phyloP scores from a whole-genome alignment of 768 basidiomycete genomes.

The Kwoniella dejecticola region DNA sequence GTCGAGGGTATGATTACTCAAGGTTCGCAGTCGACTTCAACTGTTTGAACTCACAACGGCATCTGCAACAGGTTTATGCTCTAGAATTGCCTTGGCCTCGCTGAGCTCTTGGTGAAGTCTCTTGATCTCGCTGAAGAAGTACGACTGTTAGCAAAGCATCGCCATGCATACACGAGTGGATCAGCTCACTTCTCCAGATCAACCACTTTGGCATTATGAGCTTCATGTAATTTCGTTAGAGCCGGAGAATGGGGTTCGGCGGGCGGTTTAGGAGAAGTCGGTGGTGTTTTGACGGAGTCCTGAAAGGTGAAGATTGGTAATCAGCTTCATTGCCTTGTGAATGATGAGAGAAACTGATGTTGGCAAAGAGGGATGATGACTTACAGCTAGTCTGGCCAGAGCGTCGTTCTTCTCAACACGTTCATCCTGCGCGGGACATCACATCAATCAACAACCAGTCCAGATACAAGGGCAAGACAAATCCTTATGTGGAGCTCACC shows the following conservation, averaged over 20 bases:
- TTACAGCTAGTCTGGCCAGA: constrained; percentile 22
- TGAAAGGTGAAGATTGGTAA: not conserved
- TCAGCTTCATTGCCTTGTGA: not conserved
- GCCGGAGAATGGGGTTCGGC: constrained; percentile 8
- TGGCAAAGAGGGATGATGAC: not conserved
- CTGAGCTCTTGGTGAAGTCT: constrained; percentile 23
- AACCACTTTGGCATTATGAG: constrained; percentile 44
- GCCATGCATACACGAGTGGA: not conserved
- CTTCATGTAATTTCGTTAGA: constrained; percentile 38
- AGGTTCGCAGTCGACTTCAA: too few species aligned
- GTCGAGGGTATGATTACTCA: too few species aligned
- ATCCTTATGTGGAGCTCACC: too few species aligned
- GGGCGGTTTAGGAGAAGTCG: constrained; percentile 19
- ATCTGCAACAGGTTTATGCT: not conserved
- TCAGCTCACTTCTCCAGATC: constrained; percentile 38
- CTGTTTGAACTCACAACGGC: not conserved
- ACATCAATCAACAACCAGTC: not conserved
- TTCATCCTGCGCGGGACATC: constrained; percentile 16
- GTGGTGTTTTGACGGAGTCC: constrained; percentile 25
- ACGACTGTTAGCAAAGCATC: not conserved
- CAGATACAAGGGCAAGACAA: too few species aligned
- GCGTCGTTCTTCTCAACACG: constrained; percentile 29
- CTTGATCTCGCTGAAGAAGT: constrained; percentile 28
- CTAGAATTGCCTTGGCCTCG: constrained; percentile 1
- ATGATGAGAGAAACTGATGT: too few species aligned